Evolutionary conservation across 495 filamentous ascomycete genomes (phyloP).

Genomic region (Hypoxylon cercidicola): DNA sequence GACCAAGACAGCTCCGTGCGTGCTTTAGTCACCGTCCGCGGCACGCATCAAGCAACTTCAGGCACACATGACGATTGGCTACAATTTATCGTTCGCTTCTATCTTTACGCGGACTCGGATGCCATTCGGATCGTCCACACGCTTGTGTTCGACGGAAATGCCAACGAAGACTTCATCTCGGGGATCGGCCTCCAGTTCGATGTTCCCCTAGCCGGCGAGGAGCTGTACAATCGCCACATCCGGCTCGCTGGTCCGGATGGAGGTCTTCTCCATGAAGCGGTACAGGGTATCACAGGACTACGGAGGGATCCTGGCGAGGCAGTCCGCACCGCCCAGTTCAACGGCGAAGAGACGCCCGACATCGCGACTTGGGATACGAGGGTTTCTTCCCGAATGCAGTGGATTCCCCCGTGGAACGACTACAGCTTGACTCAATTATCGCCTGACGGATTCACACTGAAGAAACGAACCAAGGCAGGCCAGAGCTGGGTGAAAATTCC

Average conservation of each 20-base stretch:
- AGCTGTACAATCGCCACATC: constrained; percentile 55
- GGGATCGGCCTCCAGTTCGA: constrained; percentile 54
- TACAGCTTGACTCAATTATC: constrained; percentile 60
- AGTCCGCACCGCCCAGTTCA: constrained; percentile 50
- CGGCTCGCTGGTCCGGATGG: constrained; percentile 52
- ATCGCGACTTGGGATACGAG: constrained; percentile 49
- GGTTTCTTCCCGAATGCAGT: constrained; percentile 51
- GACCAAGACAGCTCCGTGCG: constrained; percentile 43
- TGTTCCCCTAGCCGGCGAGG: constrained; percentile 51
- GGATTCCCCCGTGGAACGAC: constrained; percentile 61
- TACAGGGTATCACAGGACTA: constrained; percentile 56
- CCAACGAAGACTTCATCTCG: constrained; percentile 49
- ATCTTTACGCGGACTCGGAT: constrained; percentile 56
- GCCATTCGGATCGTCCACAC: constrained; percentile 52
- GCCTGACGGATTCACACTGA: constrained; percentile 61
- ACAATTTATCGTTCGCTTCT: constrained; percentile 56
- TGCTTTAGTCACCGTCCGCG: constrained; percentile 52
- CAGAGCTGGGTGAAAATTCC: constrained; percentile 62
- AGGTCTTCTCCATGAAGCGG: constrained; percentile 53
- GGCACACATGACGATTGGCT: constrained; percentile 46
- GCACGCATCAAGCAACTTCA: constrained; percentile 35
- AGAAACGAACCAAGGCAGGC: constrained; percentile 60
- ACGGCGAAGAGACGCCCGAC: constrained; percentile 46
- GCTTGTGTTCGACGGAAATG: constrained; percentile 51
- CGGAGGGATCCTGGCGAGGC: constrained; percentile 51